phyloP scores from a whole-genome alignment of 2,329 filamentous ascomycete species.

The Zymoseptoria crescenta region DNA sequence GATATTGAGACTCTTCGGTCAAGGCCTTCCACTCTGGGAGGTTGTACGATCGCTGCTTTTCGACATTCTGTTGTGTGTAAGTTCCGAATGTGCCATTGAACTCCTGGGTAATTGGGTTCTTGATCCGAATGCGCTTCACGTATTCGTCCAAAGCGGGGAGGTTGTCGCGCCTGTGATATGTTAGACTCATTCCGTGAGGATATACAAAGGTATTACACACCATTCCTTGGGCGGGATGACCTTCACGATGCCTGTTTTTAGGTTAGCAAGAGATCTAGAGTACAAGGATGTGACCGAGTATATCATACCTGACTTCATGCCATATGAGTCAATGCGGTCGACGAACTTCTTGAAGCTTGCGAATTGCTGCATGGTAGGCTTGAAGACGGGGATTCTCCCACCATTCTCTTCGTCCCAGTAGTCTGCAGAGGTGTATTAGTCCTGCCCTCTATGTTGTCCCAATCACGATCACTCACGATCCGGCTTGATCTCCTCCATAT shows the following conservation, averaged over 20 bases:
- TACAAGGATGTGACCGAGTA: constrained; percentile 43
- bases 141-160: constrained; percentile 73
- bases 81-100: constrained; percentile 93
- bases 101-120: constrained; percentile 96
- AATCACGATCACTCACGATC: constrained; percentile 35
- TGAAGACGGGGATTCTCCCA: constrained; percentile 84
- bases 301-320: constrained; percentile 95
- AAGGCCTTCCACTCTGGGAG: constrained; percentile 91
- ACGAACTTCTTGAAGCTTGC: constrained; percentile 88
- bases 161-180: constrained; percentile 50
- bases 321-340: constrained; percentile 82
- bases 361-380: constrained; percentile 91
- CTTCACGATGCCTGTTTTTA: constrained; percentile 86
- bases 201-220: constrained; percentile 45
- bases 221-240: constrained; percentile 90
- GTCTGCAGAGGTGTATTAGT: constrained; percentile 56
- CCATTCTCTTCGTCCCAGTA: constrained; percentile 59
- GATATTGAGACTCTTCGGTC: constrained; percentile 90
- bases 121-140: constrained; percentile 85
- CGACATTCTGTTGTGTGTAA: constrained; percentile 93
- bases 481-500: constrained; percentile 57
- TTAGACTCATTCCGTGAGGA: constrained; percentile 9
- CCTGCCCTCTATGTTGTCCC: constrained; percentile 41
- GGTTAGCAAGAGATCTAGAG: neutral
- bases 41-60: constrained; percentile 94